phyloP scores from a whole-genome alignment of 495 filamentous ascomycete genomes.

The Immersiella caudata region DNA sequence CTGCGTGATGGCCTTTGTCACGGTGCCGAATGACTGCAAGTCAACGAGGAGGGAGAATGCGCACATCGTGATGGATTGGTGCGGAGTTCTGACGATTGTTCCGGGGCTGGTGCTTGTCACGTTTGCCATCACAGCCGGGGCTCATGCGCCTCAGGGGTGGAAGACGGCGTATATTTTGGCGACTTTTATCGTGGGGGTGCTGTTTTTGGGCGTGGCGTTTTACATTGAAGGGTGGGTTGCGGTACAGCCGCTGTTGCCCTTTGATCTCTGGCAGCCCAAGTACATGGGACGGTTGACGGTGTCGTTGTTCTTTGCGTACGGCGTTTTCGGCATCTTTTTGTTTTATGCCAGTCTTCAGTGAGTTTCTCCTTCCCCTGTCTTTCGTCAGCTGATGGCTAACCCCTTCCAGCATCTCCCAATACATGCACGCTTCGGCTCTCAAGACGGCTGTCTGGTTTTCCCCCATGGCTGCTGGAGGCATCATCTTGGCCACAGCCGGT shows the following conservation, averaged over 20 bases:
- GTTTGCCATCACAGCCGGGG: slow-evolving; percentile 76
- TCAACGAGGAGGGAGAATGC: slow-evolving; percentile 48
- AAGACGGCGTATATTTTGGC: slow-evolving; percentile 70
- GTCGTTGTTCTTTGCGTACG: slow-evolving; percentile 75
- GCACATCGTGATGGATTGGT: slow-evolving; percentile 54
- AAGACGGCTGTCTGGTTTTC: slow-evolving; percentile 77
- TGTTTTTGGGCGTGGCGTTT: slow-evolving; percentile 59
- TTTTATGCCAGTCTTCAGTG: slow-evolving; percentile 82
- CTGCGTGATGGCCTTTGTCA: slow-evolving; percentile 59
- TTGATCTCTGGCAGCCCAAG: slow-evolving; percentile 72
- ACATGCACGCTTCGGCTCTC: slow-evolving; percentile 67
- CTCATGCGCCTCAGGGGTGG: slow-evolving; percentile 71
- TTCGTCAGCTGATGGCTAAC: neutral
- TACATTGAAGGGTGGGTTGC: slow-evolving; percentile 82
- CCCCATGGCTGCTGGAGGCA: slow-evolving; percentile 76
- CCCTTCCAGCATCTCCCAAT: slow-evolving; percentile 60
- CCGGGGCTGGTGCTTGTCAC: slow-evolving; percentile 71
- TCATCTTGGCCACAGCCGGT: slow-evolving; percentile 69
- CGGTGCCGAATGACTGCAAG: slow-evolving; percentile 65
- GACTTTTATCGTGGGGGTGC: slow-evolving; percentile 60
- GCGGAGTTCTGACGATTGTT: slow-evolving; percentile 64
- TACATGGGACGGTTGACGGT: slow-evolving; percentile 70
- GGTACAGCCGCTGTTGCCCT: slow-evolving; percentile 70
- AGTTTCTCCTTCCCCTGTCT: slow-evolving; percentile 31
- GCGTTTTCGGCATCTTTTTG: slow-evolving; percentile 73